Percentiles rank a stretch among this genome's conserved stretches.
Evolutionary conservation across 2,329 filamentous ascomycete genomes (phyloP).

Genomic region (Rhinocladiella similis): DNA sequence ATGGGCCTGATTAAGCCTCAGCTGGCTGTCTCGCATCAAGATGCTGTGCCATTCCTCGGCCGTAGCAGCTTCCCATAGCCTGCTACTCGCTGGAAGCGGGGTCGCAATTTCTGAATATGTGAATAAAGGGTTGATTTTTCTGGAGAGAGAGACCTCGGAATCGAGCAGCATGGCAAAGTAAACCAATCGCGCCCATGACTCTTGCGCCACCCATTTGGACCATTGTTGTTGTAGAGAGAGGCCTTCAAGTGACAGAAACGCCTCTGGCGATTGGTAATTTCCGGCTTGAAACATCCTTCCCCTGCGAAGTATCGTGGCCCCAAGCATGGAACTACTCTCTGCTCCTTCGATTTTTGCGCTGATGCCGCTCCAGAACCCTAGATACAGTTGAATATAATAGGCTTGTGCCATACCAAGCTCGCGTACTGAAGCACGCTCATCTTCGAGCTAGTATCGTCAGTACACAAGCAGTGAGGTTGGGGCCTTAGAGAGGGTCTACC

Average conservation of each 20-base stretch:
- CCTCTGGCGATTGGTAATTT: neutral
- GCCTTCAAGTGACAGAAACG: constrained; percentile 18
- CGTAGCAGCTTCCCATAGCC: constrained; percentile 65
- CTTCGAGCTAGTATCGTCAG: constrained; percentile 2
- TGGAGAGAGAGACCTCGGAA: constrained; percentile 65
- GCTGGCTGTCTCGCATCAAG: neutral
- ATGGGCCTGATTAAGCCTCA: neutral
- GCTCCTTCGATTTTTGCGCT: constrained; percentile 41
- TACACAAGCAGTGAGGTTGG: neutral
- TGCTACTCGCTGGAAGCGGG: constrained; percentile 57
- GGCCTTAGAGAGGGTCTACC: neutral
- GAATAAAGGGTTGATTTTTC: constrained; percentile 58
- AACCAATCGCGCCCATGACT: constrained; percentile 51
- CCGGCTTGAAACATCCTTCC: constrained; percentile 30
- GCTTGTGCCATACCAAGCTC: constrained; percentile 31
- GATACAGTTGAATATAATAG: constrained; percentile 37
- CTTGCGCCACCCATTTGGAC: constrained; percentile 33
- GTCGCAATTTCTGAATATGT: constrained; percentile 12
- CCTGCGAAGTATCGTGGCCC: constrained; percentile 49
- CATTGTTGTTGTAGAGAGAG: constrained; percentile 25
- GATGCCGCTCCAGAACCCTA: constrained; percentile 39
- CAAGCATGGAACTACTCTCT: constrained; percentile 38
- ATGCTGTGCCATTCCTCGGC: constrained; percentile 65
- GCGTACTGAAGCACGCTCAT: neutral
- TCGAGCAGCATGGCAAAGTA: constrained; percentile 65